Evolutionary conservation across 306 rosid genomes (phyloP), one percentile per base, ranked within the genome.

Genomic region (Vicia sativa): DNA sequence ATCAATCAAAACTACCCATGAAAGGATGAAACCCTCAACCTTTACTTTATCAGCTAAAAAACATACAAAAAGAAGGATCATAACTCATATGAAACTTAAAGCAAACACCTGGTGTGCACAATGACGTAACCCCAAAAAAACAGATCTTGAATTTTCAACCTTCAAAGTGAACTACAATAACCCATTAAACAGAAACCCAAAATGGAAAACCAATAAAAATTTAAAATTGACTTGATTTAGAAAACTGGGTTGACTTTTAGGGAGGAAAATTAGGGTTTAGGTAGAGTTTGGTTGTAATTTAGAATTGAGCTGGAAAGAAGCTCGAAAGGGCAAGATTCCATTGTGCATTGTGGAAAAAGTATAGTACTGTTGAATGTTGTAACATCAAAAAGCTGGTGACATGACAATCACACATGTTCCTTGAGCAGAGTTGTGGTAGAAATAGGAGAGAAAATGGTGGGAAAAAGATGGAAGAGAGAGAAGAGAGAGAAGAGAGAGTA

Each of bases 61-160:
- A 66, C 68, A 53, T 15, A 58, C 2, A 69, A 35, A 39, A 73
- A 67, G 66, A 50, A 7, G 19, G 70, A 65, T 28, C 50, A 45
- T 34, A 34, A 34, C 38, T 34, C 9, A 34, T 71, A 34, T 34
- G 29, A 45, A 79, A 52, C 46, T 45, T 48, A 54, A 44, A 60
- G 16, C 75, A 38, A 79, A 58, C 71, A 69, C 54, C 41, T 57
- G 68, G 49, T 65, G 49, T 61, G 68, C 65, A 66, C 80, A 77
- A 39, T 58, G 71, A 79, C 48, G 68, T 45, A 31, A 25, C 79
- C 25, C 71, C 55, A 72, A 64, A 15, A 68, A 72, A 68, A 72
- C 82, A 82, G 91, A 86, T 87, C 95, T 87, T 77, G 65, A 67
- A 72, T 65, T 76, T 81, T 50, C 60, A 44, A 49, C 77, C 64